phyloP scores from a whole-genome alignment of 2,329 filamentous ascomycete species.

The Claviceps sp. region DNA sequence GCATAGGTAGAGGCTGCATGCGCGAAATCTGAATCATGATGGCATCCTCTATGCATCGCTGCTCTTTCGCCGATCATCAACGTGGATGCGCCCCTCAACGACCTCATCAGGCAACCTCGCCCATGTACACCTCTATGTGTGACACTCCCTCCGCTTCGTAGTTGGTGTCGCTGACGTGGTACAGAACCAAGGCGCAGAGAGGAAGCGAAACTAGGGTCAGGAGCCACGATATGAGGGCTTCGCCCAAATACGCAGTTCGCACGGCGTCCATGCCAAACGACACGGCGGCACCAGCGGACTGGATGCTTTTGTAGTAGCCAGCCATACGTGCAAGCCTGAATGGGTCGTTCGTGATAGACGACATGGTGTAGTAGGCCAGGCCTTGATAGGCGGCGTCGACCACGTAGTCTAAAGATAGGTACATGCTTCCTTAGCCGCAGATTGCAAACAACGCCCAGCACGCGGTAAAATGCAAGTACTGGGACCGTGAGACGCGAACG shows the following conservation, averaged over 20 bases:
- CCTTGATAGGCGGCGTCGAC: slow-evolving; percentile 29
- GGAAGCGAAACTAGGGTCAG: slow-evolving; percentile 2
- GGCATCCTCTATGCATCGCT: background rate
- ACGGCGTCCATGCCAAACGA: slow-evolving; percentile 21
- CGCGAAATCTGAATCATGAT: no score
- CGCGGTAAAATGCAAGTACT: no score
- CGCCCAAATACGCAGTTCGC: slow-evolving; percentile 9
- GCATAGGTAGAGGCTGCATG: no score
- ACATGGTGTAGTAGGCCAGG: slow-evolving; percentile 60
- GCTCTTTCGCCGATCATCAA: background rate
- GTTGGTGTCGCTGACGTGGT: slow-evolving; percentile 3
- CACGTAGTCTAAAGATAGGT: slow-evolving; percentile 10
- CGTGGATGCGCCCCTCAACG: background rate
- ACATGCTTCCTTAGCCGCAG: background rate
- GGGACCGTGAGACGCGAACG: no score
- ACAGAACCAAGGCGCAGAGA: slow-evolving; percentile 4
- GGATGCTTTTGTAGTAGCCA: slow-evolving; percentile 74
- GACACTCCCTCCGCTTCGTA: slow-evolving; percentile 1
- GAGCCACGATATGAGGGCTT: slow-evolving; percentile 4
- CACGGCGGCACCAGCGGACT: slow-evolving; percentile 57
- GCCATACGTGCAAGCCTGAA: slow-evolving; percentile 63
- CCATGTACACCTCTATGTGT: background rate
- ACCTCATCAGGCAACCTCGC: background rate
- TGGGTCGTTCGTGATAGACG: slow-evolving; percentile 58
- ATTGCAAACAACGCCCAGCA: no score